Percentiles rank a stretch among this genome's conserved stretches.
Conservation (phyloP, 1,284 basidiomycete genomes). For the Moniliella sp. region DNA sequence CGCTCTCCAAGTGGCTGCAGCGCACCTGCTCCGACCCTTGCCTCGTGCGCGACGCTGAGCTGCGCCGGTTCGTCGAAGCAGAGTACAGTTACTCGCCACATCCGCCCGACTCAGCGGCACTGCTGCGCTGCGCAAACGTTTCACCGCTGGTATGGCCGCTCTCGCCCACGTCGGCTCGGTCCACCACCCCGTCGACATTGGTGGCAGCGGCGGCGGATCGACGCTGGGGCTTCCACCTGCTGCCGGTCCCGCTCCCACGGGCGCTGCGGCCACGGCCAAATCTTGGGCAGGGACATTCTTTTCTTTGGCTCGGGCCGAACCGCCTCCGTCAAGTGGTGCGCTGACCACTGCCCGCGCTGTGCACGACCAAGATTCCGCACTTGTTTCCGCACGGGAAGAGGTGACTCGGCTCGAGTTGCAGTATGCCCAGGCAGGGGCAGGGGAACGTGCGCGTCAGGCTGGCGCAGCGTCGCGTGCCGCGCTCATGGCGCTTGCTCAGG, state of each 20-base stretch:
- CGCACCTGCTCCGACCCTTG: conserved; percentile 10
- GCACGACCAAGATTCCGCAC: conserved; percentile 18
- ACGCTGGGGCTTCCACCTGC: background rate
- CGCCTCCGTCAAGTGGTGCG: conserved; percentile 1
- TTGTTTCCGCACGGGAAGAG: conserved; percentile 17
- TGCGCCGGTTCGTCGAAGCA: conserved; percentile 20
- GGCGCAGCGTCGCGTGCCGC: no score
- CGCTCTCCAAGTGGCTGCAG: conserved; percentile 17
- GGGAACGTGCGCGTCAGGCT: background rate
- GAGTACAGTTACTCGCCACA: conserved; percentile 22
- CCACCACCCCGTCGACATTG: background rate
- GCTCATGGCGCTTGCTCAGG: no score
- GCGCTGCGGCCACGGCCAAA: conserved; percentile 3
- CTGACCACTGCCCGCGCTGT: conserved; percentile 12
- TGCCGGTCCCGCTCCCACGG: background rate
- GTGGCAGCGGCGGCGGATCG: background rate
- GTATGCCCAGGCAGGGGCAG: conserved; percentile 13
- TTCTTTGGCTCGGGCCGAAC: background rate
- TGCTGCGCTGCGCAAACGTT: background rate
- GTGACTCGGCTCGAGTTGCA: conserved; percentile 24
- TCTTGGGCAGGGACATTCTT: conserved; percentile 4
- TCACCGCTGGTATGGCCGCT: background rate
- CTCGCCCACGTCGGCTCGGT: background rate
- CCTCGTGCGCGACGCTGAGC: conserved; percentile 16
- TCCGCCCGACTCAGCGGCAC: conserved; percentile 6